Conservation (phyloP, 331 rosid species). For the Acacia pycnantha region DNA sequence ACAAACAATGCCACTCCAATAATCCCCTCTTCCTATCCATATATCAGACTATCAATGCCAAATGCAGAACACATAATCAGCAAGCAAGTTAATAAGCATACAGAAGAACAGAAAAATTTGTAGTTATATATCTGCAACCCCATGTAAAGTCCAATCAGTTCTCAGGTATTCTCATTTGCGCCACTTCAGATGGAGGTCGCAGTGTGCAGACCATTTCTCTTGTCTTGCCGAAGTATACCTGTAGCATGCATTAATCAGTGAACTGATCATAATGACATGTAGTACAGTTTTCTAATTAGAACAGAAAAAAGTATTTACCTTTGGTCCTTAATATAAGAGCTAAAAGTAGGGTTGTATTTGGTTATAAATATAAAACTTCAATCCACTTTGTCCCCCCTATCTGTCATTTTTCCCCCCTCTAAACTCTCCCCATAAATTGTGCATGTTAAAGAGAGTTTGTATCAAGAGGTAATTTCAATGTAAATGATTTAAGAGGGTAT, state of each 20-base stretch:
- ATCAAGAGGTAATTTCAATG: too few species aligned
- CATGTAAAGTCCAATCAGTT: constrained; percentile 25
- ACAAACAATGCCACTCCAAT: constrained; percentile 12
- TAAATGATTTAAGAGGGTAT: too few species aligned
- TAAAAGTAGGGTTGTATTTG: too few species aligned
- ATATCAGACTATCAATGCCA: constrained; percentile 21
- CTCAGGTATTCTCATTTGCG: constrained; percentile 51
- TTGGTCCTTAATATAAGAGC: too few species aligned
- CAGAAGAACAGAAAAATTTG: neutral
- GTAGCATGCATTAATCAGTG: constrained; percentile 18
- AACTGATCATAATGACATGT: neutral
- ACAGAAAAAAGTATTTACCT: too few species aligned
- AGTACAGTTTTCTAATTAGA: neutral
- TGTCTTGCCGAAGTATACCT: constrained; percentile 90
- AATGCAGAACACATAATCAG: constrained; percentile 25
- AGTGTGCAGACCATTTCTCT: constrained; percentile 99
- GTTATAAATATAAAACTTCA: too few species aligned
- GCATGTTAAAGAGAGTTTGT: too few species aligned
- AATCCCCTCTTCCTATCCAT: neutral
- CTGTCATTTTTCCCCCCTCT: too few species aligned
- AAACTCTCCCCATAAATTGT: too few species aligned
- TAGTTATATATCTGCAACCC: neutral
- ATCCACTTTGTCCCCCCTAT: too few species aligned
- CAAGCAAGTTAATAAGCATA: constrained; percentile 26
- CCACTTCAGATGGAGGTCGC: constrained; percentile 78